Conservation (phyloP, 1,284 basidiomycete genomes). For the Heterobasidion irregulare region DNA sequence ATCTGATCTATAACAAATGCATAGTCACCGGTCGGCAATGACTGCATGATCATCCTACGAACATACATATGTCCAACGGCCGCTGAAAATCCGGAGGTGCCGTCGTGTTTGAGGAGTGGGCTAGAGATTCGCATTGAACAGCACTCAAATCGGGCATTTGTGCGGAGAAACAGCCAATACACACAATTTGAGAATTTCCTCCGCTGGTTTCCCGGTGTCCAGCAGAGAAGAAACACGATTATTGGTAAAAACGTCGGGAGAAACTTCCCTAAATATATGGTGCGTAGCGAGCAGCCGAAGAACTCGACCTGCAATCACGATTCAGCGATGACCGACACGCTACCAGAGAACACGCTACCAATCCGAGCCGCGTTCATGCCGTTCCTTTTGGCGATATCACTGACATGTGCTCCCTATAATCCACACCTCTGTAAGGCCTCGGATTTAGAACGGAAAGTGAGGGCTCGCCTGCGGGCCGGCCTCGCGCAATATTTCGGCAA, state of each 20-base stretch:
- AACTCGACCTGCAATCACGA: slow-evolving; percentile 13
- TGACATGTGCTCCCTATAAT: slow-evolving; percentile 15
- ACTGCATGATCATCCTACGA: slow-evolving; percentile 2
- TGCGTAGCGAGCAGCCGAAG: slow-evolving; percentile 20
- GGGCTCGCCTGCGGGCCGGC: neutral
- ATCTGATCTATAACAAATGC: slow-evolving; percentile 12
- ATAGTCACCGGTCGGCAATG: neutral
- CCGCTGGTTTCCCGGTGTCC: slow-evolving; percentile 18
- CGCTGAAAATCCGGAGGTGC: slow-evolving; percentile 16
- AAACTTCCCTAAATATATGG: slow-evolving; percentile 20
- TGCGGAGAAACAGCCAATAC: neutral
- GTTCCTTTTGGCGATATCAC: slow-evolving; percentile 14
- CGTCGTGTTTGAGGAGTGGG: slow-evolving; percentile 16
- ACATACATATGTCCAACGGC: slow-evolving; percentile 19
- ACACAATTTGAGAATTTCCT: slow-evolving; percentile 7
- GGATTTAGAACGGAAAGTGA: neutral
- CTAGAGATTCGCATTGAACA: neutral
- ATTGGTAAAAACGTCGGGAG: slow-evolving; percentile 22
- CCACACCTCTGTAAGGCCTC: neutral
- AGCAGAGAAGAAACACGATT: slow-evolving; percentile 20
- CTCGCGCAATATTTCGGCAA: neutral
- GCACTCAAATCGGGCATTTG: neutral
- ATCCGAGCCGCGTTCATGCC: slow-evolving; percentile 9
- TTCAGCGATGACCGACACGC: neutral
- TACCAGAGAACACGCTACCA: slow-evolving; percentile 1